These are phyloP conservation scores for Davidsoniella neocaledoniae DNA, from an alignment of 2,329 filamentous ascomycete species.

Conservation along the genomic window DNA sequence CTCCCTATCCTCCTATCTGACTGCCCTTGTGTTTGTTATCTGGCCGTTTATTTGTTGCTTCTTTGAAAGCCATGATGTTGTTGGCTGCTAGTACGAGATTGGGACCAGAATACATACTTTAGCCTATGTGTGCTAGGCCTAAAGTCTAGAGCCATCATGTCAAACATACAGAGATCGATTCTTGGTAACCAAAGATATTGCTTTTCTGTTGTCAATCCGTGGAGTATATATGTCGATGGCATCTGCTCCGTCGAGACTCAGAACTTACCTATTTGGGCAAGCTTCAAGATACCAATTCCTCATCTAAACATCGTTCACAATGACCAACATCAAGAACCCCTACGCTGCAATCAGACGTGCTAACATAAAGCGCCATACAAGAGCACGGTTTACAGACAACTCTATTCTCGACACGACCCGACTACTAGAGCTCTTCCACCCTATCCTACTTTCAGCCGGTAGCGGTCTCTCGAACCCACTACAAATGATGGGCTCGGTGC, in stretches of 20 bases:
- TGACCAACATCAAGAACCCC: neutral
- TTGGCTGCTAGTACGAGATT: too few species aligned
- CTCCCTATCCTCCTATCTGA: too few species aligned
- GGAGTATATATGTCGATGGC: too few species aligned
- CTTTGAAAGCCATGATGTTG: neutral
- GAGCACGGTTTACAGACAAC: neutral
- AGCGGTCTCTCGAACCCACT: conserved; percentile 10
- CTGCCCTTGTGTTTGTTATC: neutral
- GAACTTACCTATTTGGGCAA: too few species aligned
- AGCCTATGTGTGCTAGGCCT: too few species aligned
- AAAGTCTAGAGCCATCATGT: too few species aligned
- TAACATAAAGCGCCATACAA: neutral
- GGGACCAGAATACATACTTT: too few species aligned
- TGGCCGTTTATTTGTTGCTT: neutral
- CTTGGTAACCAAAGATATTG: too few species aligned
- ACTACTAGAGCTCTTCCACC: neutral
- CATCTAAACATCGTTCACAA: neutral
- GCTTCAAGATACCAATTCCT: too few species aligned
- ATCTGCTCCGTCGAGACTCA: too few species aligned
- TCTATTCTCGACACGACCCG: neutral
- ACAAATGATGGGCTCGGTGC: conserved; percentile 37
- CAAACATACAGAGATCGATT: too few species aligned
- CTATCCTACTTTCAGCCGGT: neutral
- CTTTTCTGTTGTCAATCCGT: too few species aligned
- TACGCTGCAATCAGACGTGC: neutral